phyloP scores from a whole-genome alignment of 2,329 filamentous ascomycete species.

The Aspergillus brunneoviolaceus region DNA sequence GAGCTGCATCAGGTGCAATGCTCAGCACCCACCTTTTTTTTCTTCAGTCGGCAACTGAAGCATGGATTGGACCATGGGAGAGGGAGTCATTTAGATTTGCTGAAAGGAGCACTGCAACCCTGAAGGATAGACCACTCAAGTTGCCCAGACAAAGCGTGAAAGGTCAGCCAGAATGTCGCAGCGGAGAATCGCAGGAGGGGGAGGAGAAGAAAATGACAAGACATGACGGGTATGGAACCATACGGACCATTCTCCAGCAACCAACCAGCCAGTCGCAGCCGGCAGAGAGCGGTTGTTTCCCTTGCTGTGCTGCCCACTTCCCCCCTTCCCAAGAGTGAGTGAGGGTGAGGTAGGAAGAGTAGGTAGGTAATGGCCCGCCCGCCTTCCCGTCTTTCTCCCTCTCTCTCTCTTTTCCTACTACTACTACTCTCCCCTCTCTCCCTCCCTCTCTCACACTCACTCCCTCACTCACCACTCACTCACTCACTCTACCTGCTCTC shows the following conservation, averaged over 20 bases:
- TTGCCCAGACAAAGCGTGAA: constrained; percentile 1
- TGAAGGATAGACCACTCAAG: neutral
- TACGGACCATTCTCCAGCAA: constrained; percentile 23
- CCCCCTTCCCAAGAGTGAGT: constrained; percentile 20
- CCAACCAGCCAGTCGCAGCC: constrained; percentile 28
- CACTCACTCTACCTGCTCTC: constrained; percentile 33
- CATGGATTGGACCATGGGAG: constrained; percentile 1
- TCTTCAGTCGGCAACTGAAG: neutral
- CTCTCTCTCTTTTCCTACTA: constrained; percentile 31
- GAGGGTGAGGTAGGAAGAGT: neutral
- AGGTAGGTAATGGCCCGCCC: constrained; percentile 25
- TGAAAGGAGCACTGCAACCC: constrained; percentile 7
- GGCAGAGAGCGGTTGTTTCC: constrained; percentile 23
- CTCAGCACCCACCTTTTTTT: neutral
- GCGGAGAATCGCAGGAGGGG: constrained; percentile 9
- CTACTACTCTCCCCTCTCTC: constrained; percentile 34
- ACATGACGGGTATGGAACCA: constrained; percentile 24
- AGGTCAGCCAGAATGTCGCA: constrained; percentile 1
- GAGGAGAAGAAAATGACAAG: constrained; percentile 10
- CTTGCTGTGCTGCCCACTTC: constrained; percentile 29
- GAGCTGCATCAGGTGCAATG: constrained; percentile 9
- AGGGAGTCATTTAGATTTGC: neutral
- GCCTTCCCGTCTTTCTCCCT: constrained; percentile 22
- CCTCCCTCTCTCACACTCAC: constrained; percentile 32
- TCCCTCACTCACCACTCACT: constrained; percentile 27